Conservation (phyloP, 768 basidiomycete species). For the Phaffia australis region DNA sequence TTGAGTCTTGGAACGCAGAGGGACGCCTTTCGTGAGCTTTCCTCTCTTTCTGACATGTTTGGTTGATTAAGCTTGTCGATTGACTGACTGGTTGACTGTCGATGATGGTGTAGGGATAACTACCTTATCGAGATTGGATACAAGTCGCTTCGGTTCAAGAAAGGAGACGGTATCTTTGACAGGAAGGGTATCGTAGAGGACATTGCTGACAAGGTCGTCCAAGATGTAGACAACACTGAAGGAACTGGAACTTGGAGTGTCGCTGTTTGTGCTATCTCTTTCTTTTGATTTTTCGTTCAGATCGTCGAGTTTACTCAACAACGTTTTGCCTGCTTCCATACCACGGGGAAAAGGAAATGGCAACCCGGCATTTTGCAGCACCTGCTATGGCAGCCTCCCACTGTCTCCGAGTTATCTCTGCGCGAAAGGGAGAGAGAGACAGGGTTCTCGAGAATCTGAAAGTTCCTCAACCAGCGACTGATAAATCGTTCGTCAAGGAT, state of each 20-base stretch:
- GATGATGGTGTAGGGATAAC: slow-evolving; percentile 28
- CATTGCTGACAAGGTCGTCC: slow-evolving; percentile 38
- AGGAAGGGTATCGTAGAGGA: slow-evolving; percentile 35
- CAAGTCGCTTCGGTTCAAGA: slow-evolving; percentile 33
- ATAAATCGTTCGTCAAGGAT: slow-evolving; percentile 14
- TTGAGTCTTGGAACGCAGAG: slow-evolving; percentile 33
- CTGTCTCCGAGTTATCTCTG: slow-evolving; percentile 35
- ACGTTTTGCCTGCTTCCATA: background rate
- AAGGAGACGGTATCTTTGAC: slow-evolving; percentile 33
- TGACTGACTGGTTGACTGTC: too few species aligned
- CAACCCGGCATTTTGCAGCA: slow-evolving; percentile 35
- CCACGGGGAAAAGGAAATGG: slow-evolving; percentile 30
- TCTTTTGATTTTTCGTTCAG: background rate
- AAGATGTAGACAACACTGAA: slow-evolving; percentile 37
- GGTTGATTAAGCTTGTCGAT: too few species aligned
- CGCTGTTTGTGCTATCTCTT: slow-evolving; percentile 19
- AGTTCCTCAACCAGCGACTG: slow-evolving; percentile 31
- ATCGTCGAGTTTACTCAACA: too few species aligned
- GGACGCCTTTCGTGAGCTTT: slow-evolving; percentile 27
- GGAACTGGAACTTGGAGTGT: slow-evolving; percentile 36
- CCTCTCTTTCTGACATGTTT: too few species aligned
- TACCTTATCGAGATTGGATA: slow-evolving; percentile 35
- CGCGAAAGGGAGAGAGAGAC: slow-evolving; percentile 33
- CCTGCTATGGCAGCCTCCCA: slow-evolving; percentile 37
- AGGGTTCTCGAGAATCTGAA: slow-evolving; percentile 32